Evolutionary conservation across 495 filamentous ascomycete genomes (phyloP).

Genomic region (Penicillium dipodomyicola): DNA sequence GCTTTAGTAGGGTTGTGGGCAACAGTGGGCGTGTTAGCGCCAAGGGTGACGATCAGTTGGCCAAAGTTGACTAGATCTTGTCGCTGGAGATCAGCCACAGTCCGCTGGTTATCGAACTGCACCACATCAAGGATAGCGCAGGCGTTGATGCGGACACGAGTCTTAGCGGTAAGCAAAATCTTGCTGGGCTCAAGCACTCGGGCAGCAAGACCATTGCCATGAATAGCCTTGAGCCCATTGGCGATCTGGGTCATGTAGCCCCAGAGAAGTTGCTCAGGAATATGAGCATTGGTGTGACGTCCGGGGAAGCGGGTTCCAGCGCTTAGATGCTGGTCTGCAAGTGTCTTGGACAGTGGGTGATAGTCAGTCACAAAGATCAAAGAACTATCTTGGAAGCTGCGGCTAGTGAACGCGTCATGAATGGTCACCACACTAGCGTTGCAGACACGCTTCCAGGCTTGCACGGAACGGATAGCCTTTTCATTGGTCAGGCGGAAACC

Average conservation of each 20-base stretch:
- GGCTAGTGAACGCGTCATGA: slow-evolving; percentile 89
- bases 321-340: slow-evolving; percentile 79
- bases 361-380: slow-evolving; percentile 93
- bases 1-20: slow-evolving; percentile 57
- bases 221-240: slow-evolving; percentile 83
- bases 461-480: slow-evolving; percentile 77
- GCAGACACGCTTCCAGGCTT: slow-evolving; percentile 86
- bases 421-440: slow-evolving; percentile 82
- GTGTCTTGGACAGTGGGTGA: slow-evolving; percentile 84
- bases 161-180: slow-evolving; percentile 65
- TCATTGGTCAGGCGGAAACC: slow-evolving; percentile 83
- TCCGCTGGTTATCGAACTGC: slow-evolving; percentile 64
- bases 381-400: slow-evolving; percentile 90
- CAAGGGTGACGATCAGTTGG: slow-evolving; percentile 74
- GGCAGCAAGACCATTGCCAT: slow-evolving; percentile 76
- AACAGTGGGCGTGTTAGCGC: slow-evolving; percentile 58
- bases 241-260: slow-evolving; percentile 88
- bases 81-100: slow-evolving; percentile 73
- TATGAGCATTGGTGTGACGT: slow-evolving; percentile 42
- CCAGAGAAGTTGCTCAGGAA: slow-evolving; percentile 83
- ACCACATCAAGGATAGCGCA: slow-evolving; percentile 87
- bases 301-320: slow-evolving; percentile 51
- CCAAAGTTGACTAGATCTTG: slow-evolving; percentile 89
- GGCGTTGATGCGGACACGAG: slow-evolving; percentile 82
- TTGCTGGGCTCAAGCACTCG: slow-evolving; percentile 81